Evolutionary conservation across 176 grass and related monocot species (phyloP).

Genomic region (Rhynchospora breviuscula): DNA sequence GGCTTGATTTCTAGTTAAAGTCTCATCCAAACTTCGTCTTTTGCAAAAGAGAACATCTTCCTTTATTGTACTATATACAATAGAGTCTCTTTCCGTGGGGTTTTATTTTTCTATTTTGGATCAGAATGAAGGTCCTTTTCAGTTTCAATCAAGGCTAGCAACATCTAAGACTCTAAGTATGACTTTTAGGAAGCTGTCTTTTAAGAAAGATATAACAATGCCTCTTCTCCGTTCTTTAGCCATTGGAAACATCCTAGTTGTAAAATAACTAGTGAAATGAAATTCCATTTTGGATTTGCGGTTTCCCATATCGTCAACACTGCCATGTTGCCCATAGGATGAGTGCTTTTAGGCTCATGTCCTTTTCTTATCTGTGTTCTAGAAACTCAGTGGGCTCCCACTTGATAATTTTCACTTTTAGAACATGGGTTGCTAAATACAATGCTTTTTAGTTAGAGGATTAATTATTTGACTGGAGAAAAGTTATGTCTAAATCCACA

Average conservation of each 20-base stretch:
- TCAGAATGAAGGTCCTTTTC: background rate
- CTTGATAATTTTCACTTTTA: background rate
- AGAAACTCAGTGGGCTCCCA: background rate
- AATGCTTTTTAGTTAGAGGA: background rate
- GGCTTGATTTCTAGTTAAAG: background rate
- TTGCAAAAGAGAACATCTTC: too few relatives aligned
- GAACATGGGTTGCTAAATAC: background rate
- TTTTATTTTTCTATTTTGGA: background rate
- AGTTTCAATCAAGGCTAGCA: background rate
- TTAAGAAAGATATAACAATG: background rate
- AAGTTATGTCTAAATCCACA: background rate
- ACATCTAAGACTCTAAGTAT: background rate
- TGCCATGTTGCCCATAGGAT: background rate
- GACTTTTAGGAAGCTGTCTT: background rate
- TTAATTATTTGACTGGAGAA: background rate
- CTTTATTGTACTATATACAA: too few relatives aligned
- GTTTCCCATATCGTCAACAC: background rate
- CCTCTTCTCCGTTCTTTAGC: background rate
- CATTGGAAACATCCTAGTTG: background rate
- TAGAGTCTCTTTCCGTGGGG: background rate
- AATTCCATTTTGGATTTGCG: slow-evolving; percentile 1
- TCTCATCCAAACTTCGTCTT: background rate
- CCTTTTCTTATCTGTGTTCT: slow-evolving; percentile 9
- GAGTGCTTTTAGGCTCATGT: background rate
- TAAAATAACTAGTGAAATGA: background rate